A percentile compares a stretch with the other conserved stretches of the same genome.
phyloP scores from a whole-genome alignment of 306 rosid species.

The Cucurbita moschata region DNA sequence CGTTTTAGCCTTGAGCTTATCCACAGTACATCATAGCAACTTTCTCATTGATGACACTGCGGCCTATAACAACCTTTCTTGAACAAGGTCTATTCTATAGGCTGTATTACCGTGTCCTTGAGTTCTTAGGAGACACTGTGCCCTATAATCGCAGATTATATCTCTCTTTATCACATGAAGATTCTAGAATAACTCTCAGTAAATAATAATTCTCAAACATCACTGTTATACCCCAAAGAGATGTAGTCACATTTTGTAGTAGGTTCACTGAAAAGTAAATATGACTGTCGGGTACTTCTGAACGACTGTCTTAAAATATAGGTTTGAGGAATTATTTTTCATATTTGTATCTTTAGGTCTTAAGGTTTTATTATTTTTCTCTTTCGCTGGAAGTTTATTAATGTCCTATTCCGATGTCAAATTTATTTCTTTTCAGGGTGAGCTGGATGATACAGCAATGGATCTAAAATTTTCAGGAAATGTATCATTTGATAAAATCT shows the following conservation, averaged over 20 bases:
- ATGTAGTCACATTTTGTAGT: not conserved
- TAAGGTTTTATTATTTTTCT: not conserved
- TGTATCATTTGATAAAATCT: conserved; percentile 52
- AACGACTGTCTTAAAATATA: not conserved
- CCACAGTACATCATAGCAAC: not conserved
- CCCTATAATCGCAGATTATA: not conserved
- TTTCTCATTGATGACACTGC: not conserved
- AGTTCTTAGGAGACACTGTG: not conserved
- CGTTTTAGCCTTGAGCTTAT: not conserved
- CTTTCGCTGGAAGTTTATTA: not conserved
- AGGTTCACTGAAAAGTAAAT: not conserved
- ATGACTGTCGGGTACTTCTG: not conserved
- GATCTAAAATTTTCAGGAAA: conserved; percentile 85
- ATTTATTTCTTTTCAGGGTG: conserved; percentile 43
- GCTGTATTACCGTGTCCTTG: too few relatives aligned
- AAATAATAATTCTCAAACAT: not conserved
- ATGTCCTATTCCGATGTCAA: conserved; percentile 6
- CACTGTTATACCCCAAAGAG: not conserved
- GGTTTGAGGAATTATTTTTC: not conserved
- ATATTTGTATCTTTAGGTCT: not conserved
- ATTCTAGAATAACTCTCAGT: not conserved
- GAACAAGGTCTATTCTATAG: too few relatives aligned
- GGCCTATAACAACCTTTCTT: not conserved
- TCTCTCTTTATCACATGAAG: not conserved
- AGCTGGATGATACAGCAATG: conserved; percentile 70